Evolutionary conservation across 2,329 filamentous ascomycete genomes (phyloP).

Genomic region (Scedosporium apiospermum): DNA sequence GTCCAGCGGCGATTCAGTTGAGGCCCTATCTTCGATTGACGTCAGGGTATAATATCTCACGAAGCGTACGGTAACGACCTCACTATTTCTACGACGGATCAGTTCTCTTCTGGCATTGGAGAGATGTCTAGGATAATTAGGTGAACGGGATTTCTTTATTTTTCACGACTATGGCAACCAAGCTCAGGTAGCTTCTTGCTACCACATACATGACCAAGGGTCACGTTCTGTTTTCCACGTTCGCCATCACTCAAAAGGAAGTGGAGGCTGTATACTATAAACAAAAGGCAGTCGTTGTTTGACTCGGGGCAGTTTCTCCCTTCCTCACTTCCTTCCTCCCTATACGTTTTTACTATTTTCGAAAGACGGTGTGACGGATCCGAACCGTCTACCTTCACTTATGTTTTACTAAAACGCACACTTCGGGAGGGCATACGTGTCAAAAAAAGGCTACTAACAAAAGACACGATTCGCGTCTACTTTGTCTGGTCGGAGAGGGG

Average conservation of each 20-base stretch:
- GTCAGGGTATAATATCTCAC: background rate
- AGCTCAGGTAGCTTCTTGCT: background rate
- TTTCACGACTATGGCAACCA: background rate
- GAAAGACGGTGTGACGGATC: background rate
- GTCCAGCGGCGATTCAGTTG: conserved; percentile 50
- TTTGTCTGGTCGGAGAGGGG: conserved; percentile 1
- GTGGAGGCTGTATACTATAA: conserved; percentile 6
- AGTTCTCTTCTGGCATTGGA: background rate
- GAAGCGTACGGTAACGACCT: background rate
- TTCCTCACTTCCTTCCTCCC: background rate
- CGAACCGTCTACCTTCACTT: background rate
- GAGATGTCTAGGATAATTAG: too few relatives aligned
- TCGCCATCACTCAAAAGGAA: background rate
- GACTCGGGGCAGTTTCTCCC: background rate
- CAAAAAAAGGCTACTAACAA: conserved; percentile 2
- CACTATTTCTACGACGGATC: background rate
- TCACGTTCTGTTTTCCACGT: background rate
- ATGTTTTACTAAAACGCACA: conserved; percentile 27
- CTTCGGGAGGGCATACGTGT: conserved; percentile 32
- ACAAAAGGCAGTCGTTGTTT: background rate
- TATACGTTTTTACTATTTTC: background rate
- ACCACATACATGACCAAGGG: background rate
- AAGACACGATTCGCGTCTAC: background rate
- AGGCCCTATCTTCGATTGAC: conserved; percentile 12
- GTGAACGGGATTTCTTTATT: too few relatives aligned